phyloP scores from a whole-genome alignment of 306 rosid species.

The Prunus salicina region DNA sequence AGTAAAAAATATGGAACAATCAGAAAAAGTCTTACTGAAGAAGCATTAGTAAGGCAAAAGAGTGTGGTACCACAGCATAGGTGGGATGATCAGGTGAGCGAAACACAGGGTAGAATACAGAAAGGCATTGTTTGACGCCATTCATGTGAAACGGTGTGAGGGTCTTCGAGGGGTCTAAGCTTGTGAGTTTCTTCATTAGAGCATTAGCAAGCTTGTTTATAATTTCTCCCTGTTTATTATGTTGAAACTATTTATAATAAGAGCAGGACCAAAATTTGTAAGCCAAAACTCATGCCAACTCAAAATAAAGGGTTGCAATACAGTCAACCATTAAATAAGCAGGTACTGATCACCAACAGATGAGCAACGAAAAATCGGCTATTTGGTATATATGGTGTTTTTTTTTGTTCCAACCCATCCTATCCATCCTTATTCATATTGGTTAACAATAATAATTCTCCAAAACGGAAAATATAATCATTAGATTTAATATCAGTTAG shows the following conservation, averaged over 20 bases:
- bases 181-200: slow-evolving; percentile 1
- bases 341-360: background rate
- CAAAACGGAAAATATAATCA: background rate
- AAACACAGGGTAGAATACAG: slow-evolving; percentile 4
- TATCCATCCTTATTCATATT: background rate
- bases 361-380: too few species aligned
- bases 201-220: slow-evolving; percentile 11
- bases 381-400: background rate
- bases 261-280: background rate
- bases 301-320: background rate
- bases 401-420: background rate
- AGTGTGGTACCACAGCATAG: slow-evolving; percentile 18
- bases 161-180: background rate
- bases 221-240: slow-evolving; percentile 3
- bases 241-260: background rate
- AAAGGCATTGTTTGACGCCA: background rate
- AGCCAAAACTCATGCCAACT: background rate
- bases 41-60: background rate
- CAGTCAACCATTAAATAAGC: background rate
- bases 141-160: background rate
- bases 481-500: background rate
- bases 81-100: slow-evolving; percentile 21
- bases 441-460: background rate
- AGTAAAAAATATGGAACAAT: background rate
- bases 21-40: background rate